Percentiles rank a stretch among this genome's conserved stretches.
These are phyloP conservation scores for Haplographium delicatum DNA, from an alignment of 495 filamentous ascomycete species.

Conservation along the genomic window DNA sequence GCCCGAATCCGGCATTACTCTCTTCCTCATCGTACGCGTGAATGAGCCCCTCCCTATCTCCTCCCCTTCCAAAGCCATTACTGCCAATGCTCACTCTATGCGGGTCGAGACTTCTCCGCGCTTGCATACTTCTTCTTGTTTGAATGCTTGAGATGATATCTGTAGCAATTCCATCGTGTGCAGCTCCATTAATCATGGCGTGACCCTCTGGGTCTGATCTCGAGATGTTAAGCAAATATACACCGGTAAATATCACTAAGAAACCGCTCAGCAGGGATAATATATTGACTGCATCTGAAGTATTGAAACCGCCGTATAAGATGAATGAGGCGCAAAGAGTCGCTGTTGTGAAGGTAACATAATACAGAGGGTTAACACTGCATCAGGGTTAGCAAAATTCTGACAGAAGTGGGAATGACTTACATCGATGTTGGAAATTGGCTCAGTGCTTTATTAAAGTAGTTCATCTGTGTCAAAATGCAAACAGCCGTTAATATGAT, in stretches of 20 bases:
- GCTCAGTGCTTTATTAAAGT: slow-evolving; percentile 97
- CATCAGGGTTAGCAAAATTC: slow-evolving; percentile 1
- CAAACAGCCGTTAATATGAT: slow-evolving; percentile 87
- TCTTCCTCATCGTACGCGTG: slow-evolving; percentile 72
- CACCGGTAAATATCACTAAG: slow-evolving; percentile 92
- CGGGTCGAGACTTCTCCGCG: slow-evolving; percentile 51
- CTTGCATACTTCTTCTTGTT: slow-evolving; percentile 89
- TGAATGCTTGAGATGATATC: slow-evolving; percentile 85
- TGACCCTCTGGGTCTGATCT: slow-evolving; percentile 83
- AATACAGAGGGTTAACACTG: slow-evolving; percentile 97
- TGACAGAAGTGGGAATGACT: slow-evolving; percentile 27
- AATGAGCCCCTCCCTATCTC: slow-evolving; percentile 76
- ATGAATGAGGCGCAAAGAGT: slow-evolving; percentile 95
- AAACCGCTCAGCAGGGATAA: slow-evolving; percentile 91
- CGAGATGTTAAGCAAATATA: slow-evolving; percentile 94
- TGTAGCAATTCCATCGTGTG: slow-evolving; percentile 75
- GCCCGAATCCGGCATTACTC: slow-evolving; percentile 48
- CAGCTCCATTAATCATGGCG: slow-evolving; percentile 56
- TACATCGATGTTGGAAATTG: slow-evolving; percentile 97
- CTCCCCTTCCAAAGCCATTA: slow-evolving; percentile 48
- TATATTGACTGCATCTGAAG: slow-evolving; percentile 86
- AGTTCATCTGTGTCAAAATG: slow-evolving; percentile 98
- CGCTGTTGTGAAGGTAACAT: slow-evolving; percentile 97
- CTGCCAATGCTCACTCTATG: slow-evolving; percentile 55
- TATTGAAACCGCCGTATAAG: slow-evolving; percentile 96